A percentile compares a stretch with the other conserved stretches of the same genome.
Conservation (phyloP, 2,329 filamentous ascomycete genomes). For the Hymenoscyphus infarciens region DNA sequence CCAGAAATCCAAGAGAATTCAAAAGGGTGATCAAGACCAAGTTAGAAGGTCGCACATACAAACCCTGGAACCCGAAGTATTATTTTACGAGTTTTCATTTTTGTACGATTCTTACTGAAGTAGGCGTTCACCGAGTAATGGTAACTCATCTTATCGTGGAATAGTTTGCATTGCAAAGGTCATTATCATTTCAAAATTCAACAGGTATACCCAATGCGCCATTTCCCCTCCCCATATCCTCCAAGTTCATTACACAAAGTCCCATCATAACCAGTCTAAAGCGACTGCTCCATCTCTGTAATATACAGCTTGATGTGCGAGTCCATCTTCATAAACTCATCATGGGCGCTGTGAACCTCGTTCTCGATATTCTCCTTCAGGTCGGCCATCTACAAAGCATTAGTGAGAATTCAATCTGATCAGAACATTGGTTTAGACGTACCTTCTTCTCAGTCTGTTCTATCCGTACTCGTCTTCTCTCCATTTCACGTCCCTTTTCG, state of each 20-base stretch:
- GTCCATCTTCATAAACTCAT: constrained; percentile 97
- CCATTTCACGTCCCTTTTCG: constrained; percentile 88
- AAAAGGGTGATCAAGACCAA: no score
- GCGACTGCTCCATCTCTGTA: constrained; percentile 94
- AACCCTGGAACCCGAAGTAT: no score
- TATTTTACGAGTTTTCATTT: no score
- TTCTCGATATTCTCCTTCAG: constrained; percentile 96
- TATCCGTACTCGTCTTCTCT: constrained; percentile 85
- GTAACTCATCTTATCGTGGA: not conserved
- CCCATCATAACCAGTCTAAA: constrained; percentile 37
- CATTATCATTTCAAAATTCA: constrained; percentile 33
- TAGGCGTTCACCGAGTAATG: no score
- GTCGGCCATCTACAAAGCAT: constrained; percentile 75
- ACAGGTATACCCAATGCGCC: constrained; percentile 35
- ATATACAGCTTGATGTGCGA: constrained; percentile 97
- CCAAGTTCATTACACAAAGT: constrained; percentile 15
- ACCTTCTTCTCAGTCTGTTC: constrained; percentile 99
- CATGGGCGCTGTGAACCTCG: constrained; percentile 84
- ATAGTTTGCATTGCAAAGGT: constrained; percentile 8
- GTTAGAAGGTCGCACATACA: no score
- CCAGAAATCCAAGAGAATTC: no score
- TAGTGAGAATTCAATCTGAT: constrained; percentile 25
- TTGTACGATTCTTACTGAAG: no score
- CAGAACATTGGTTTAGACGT: constrained; percentile 32
- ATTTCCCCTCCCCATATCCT: constrained; percentile 12